Evolutionary conservation across 2,329 filamentous ascomycete genomes (phyloP), one percentile per base, ranked within the genome.

Genomic region (Aspergillus hiratsukae): DNA sequence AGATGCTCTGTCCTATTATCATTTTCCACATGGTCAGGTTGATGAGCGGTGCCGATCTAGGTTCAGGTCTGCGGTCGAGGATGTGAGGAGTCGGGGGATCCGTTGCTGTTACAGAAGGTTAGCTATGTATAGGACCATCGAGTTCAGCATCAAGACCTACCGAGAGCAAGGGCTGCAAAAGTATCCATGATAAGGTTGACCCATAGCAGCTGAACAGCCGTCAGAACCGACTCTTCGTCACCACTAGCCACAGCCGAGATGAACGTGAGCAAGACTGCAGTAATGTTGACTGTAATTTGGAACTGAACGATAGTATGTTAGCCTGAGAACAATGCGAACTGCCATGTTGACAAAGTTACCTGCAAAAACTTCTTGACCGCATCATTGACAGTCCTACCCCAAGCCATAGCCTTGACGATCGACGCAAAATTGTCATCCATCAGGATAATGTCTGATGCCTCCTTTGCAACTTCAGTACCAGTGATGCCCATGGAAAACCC

Each of bases 381-480:
- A 67, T 90, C 87, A 66, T 90, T 90, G 64, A 90, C 87, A 35
- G 87, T 86, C 27, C 87, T 83, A 51, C 89, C 89, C 89, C 89
- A 93, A 64, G 88, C 87, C 64, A 92, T 80, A 14, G 89, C 89
- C 74, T 90, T 91, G 61, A 93, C 87, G 59, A 92, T 93, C n/a
- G 88, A 91, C 28, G 86, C 82, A 73, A 93, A 93, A 75, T 92
- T 92, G 74, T 93, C 89, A 69, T 92, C 89, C 89, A 92, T 91
- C 14, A 93, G 79, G 64, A 93, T 91, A 59, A 93, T 93, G 40
- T 88, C 87, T 7, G 89, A 92, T 1, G 89, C 89, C 73, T 93
- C 89, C 74, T 92, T 92, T 48, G 89, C 89, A 41, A 93, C 89
- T 71, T 92, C 89, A 0, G 89, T 92, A 59, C 89, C 89, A 14